These are phyloP conservation scores for Hericium erinaceus DNA, from an alignment of 768 basidiomycete species.

Conservation along the genomic window DNA sequence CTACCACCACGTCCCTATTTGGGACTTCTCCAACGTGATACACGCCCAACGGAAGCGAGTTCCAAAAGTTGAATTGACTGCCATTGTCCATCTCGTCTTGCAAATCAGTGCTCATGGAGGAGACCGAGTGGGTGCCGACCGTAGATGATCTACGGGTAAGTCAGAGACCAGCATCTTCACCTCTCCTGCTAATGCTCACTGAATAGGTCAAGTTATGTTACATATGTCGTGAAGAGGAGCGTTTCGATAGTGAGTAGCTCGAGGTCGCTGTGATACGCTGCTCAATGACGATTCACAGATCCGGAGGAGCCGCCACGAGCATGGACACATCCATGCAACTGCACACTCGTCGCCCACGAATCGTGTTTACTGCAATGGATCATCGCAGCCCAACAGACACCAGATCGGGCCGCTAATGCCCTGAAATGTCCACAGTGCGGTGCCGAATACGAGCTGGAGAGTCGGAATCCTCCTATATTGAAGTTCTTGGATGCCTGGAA, in stretches of 20 bases:
- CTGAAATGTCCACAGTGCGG: constrained; percentile 78
- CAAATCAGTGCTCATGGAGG: background rate
- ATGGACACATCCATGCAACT: constrained; percentile 78
- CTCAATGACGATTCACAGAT: constrained; percentile 19
- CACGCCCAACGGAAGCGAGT: too few species aligned
- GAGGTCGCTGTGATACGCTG: background rate
- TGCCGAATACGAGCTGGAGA: constrained; percentile 55
- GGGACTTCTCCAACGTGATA: background rate
- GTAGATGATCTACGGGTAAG: constrained; percentile 25
- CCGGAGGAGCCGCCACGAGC: constrained; percentile 39
- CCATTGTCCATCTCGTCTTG: too few species aligned
- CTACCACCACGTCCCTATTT: background rate
- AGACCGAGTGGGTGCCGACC: constrained; percentile 18
- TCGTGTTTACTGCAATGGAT: constrained; percentile 76
- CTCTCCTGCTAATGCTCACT: background rate
- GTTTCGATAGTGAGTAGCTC: constrained; percentile 29
- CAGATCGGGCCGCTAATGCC: constrained; percentile 47
- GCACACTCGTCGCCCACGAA: constrained; percentile 76
- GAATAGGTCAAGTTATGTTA: constrained; percentile 64
- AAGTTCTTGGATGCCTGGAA: constrained; percentile 43
- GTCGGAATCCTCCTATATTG: constrained; percentile 47
- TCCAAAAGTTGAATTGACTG: too few species aligned
- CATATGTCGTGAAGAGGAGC: constrained; percentile 72
- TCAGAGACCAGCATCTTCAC: background rate
- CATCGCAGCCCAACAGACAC: constrained; percentile 51